phyloP scores from a whole-genome alignment of 2,329 filamentous ascomycete species.

The Alternaria rosae region DNA sequence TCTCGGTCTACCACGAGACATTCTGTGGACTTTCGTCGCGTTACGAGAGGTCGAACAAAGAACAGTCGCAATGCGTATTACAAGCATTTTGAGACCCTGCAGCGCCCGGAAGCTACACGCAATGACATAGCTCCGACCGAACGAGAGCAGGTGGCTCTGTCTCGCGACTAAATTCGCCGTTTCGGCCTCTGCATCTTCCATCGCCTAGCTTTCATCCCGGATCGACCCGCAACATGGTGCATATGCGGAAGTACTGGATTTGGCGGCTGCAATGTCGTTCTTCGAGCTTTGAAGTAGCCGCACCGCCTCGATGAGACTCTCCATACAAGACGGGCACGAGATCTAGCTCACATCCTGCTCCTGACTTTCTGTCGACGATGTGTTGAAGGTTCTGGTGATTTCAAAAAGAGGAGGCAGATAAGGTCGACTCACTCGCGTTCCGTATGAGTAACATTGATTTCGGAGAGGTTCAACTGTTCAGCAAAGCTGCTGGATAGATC shows the following conservation, averaged over 20 bases:
- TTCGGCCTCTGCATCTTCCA: not conserved
- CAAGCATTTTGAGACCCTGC: accelerated
- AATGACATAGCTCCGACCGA: not conserved
- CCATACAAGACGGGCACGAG: not conserved
- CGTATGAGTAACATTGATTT: not conserved
- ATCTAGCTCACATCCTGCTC: not conserved
- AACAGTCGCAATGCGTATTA: too few relatives aligned
- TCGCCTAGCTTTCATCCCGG: not conserved
- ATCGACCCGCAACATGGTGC: not conserved
- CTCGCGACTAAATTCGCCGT: not conserved
- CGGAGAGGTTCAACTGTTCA: not conserved
- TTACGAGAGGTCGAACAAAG: not conserved
- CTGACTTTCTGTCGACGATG: not conserved
- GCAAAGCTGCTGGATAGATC: not conserved
- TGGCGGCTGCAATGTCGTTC: not conserved
- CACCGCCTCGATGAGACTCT: not conserved
- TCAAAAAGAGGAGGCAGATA: not conserved
- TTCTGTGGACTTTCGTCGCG: not conserved
- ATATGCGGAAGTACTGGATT: not conserved
- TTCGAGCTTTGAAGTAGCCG: not conserved
- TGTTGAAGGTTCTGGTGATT: not conserved
- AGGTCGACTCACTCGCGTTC: not conserved
- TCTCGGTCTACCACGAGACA: too few relatives aligned
- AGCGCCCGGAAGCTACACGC: not conserved
- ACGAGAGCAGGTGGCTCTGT: too few relatives aligned